These are phyloP conservation scores for Lophiostoma macrostomum DNA, from an alignment of 495 filamentous ascomycete genomes.

Conservation along the genomic window DNA sequence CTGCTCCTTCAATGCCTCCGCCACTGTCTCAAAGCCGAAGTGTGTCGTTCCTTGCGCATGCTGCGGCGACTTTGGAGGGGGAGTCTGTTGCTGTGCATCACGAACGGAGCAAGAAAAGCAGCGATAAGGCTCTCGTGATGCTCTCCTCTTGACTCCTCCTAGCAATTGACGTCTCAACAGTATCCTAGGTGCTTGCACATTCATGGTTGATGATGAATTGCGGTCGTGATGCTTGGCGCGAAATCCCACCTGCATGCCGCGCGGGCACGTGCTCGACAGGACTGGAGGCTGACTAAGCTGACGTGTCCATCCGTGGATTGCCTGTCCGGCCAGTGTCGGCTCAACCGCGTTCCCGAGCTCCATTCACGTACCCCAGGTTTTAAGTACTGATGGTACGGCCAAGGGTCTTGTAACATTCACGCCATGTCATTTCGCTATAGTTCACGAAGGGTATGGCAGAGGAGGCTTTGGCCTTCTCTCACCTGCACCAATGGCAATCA, in stretches of 20 bases:
- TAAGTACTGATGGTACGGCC: constrained; percentile 1
- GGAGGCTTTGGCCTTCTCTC: background rate
- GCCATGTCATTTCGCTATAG: constrained; percentile 26
- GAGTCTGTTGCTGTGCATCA: constrained; percentile 44
- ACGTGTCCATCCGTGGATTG: background rate
- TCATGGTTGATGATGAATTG: constrained; percentile 13
- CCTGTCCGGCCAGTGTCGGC: background rate
- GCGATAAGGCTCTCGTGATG: constrained; percentile 42
- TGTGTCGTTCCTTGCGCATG: constrained; percentile 65
- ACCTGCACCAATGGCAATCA: constrained; percentile 12
- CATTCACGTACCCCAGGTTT: constrained; percentile 17
- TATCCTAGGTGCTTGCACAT: constrained; percentile 15
- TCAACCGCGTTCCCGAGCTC: constrained; percentile 23
- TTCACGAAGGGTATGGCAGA: constrained; percentile 6
- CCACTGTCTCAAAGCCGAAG: constrained; percentile 88
- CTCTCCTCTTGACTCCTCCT: background rate
- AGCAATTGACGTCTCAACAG: constrained; percentile 28
- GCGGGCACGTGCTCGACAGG: constrained; percentile 26
- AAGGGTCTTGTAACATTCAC: background rate
- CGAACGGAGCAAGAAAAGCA: constrained; percentile 55
- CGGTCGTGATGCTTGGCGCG: constrained; percentile 18
- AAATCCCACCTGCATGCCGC: constrained; percentile 10
- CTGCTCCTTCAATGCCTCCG: constrained; percentile 75
- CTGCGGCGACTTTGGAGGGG: constrained; percentile 32
- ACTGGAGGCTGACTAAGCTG: constrained; percentile 6